These are phyloP conservation scores for Peterozyma toletana DNA, from an alignment of 805 yeast genomes.

Conservation along the genomic window DNA sequence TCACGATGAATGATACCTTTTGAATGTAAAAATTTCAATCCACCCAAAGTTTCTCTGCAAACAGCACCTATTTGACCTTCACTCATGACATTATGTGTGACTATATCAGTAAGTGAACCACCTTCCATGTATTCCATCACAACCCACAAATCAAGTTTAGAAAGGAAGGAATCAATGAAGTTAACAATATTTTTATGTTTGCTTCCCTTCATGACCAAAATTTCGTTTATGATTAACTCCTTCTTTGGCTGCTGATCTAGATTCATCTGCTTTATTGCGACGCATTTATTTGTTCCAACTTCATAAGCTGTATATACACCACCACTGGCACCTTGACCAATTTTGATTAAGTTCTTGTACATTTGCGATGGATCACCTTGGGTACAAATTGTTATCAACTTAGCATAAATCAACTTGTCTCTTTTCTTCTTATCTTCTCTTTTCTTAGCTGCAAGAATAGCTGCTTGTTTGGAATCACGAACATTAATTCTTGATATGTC, in stretches of 20 bases:
- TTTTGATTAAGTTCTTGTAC: conserved; percentile 66
- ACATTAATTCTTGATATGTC: conserved; percentile 9
- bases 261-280: conserved; percentile 96
- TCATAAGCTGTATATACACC: conserved; percentile 90
- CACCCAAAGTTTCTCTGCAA: conserved; percentile 82
- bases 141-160: conserved; percentile 86
- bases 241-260: conserved; percentile 92
- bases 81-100: conserved; percentile 78
- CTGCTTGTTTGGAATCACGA: conserved; percentile 36
- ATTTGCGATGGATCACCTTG: conserved; percentile 74
- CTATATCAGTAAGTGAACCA: conserved; percentile 92
- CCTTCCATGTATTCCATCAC: conserved; percentile 99
- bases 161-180: conserved; percentile 76
- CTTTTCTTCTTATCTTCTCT: conserved; percentile 72
- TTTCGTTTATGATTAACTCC: conserved; percentile 91
- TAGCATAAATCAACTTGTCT: conserved; percentile 66
- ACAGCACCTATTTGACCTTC: conserved; percentile 96
- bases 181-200: conserved; percentile 91
- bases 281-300: conserved; percentile 44
- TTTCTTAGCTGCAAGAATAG: conserved; percentile 52
- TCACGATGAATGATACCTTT: conserved; percentile 95
- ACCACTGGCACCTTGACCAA: conserved; percentile 98
- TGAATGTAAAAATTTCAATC: conserved; percentile 80
- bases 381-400: conserved; percentile 69
- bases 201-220: conserved; percentile 89